Evolutionary conservation across 345 rosid species (phyloP), one percentile per base, ranked within the genome.

Genomic region (Rhodomyrtus tomentosa): DNA sequence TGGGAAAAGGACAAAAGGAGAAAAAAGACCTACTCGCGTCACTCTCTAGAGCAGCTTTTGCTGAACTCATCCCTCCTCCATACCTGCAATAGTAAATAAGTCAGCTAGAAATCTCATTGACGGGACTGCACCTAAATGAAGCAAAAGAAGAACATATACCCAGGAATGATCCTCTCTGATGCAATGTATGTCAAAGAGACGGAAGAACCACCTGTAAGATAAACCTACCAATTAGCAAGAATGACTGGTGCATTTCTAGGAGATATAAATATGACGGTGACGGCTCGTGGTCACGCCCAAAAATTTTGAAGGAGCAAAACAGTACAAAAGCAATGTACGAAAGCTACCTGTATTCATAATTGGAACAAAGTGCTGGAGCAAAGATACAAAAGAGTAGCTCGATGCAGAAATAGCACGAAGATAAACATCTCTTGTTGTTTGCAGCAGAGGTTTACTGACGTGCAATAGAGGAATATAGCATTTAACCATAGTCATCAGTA

Each of bases 1-100:
- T 13, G 25, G 32, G 20, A 58, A 62, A 68, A 18, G 45, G n/a
- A 42, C 5, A 11, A n/a, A 50, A 52, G 73, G 25, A 58, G 87
- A 48, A 49, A 40, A 29, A 50, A 55, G 49, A 83, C 92, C 48
- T 83, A 91, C 95, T 3, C 86, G 88, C 14, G 95, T 93, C 94
- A 82, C 95, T 93, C 88, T 93, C 93, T 24, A 93, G 85, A 82
- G 95, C 94, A 86, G 95, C 93, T 85, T 93, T 93, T 7, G 95
- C 95, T 50, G 95, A 93, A 87, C 93, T 92, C 95, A 93, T 92
- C 79, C 95, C 95, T 83, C 95, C 95, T 84, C 95, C 94, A 48
- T 93, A 93, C n/a, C 94, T 93, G 86, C 38, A 49, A 7, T 82
- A 42, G 50, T 56, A 38, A 68, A 24, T 6, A 80, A 53, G 24